Conservation (phyloP, 2,329 filamentous ascomycete species). For the Pseudovirgaria hyperparasitica region DNA sequence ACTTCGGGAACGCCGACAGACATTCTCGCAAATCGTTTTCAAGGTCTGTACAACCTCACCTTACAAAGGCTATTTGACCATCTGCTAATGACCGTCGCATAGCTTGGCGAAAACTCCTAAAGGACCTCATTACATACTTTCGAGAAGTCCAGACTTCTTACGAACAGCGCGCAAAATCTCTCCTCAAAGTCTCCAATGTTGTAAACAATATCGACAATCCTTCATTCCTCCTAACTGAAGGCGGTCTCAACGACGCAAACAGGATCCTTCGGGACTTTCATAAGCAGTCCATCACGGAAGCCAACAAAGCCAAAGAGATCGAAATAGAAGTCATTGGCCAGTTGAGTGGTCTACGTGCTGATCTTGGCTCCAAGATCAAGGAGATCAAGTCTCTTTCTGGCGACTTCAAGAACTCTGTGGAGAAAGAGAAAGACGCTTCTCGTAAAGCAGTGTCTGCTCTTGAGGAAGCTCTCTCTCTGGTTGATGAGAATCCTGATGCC, state of each 20-base stretch:
- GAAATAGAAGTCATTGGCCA: slow-evolving; percentile 85
- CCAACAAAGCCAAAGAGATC: slow-evolving; percentile 80
- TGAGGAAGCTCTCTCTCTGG: slow-evolving; percentile 69
- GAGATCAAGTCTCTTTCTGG: slow-evolving; percentile 90
- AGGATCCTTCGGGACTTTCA: slow-evolving; percentile 73
- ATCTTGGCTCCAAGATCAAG: slow-evolving; percentile 92
- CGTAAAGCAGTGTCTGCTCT: slow-evolving; percentile 65
- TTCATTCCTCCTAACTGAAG: slow-evolving; percentile 61
- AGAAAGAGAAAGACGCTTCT: slow-evolving; percentile 85
- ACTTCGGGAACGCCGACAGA: slow-evolving; percentile 83
- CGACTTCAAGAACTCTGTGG: slow-evolving; percentile 94
- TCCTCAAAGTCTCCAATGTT: slow-evolving; percentile 71
- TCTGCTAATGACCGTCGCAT: slow-evolving; percentile 8
- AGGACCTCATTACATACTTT: slow-evolving; percentile 89
- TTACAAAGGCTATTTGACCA: slow-evolving; percentile 1
- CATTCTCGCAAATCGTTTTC: slow-evolving; percentile 72
- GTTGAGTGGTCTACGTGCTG: slow-evolving; percentile 70
- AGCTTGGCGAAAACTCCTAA: slow-evolving; percentile 93
- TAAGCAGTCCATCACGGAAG: slow-evolving; percentile 64
- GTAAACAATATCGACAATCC: slow-evolving; percentile 70
- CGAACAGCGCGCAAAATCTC: slow-evolving; percentile 69
- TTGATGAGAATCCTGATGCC: slow-evolving; percentile 62
- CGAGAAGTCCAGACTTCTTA: slow-evolving; percentile 84
- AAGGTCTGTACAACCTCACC: slow-evolving; percentile 48
- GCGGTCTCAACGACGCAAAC: slow-evolving; percentile 79